Evolutionary conservation across 2,329 filamentous ascomycete genomes (phyloP), one percentile per base, ranked within the genome.

Genomic region (Coniochaeta sp.): DNA sequence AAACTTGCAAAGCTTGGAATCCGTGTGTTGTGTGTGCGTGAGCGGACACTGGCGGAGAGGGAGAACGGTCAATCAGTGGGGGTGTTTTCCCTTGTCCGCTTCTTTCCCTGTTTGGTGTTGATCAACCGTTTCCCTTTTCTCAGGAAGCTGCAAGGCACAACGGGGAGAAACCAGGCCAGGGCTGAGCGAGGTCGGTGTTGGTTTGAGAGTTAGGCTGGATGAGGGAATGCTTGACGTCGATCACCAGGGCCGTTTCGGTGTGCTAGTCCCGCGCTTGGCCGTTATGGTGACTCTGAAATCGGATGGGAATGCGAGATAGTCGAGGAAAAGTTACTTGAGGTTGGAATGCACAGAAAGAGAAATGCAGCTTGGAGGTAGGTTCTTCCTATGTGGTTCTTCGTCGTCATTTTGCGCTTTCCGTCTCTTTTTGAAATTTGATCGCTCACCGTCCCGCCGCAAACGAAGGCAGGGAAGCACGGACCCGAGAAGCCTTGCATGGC

Each of bases 191-290:
- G n/a, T 42, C 38, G 38, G 18, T 42, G 38, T 16, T 24, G 18
- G 38, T 42, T 42, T 42, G 38, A 42, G 20, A n/a, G 38, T 10
- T 16, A 42, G 20, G 38, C 38, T 42, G 38, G 26, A 42, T 42
- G n/a, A 16, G 38, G 38, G 18, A 42, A 42, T 40, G 38, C 38
- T 42, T 42, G 38, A 24, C 38, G 38, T 42, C 38, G 38, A 42
- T 42, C 38, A 42, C 38, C 38, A 42, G 18, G 22, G 9, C 38
- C 38, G 38, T 26, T 42, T 42, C 38, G 18, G 38, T 42, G 38
- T 14, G 18, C 38, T 13, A 26, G 4, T 26, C 26, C 38, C 38
- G 38, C 20, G 38, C 20, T 24, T 22, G 20, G 14, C 4, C 38
- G 18, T 18, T 42, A n/a, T n/a, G n/a, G n/a, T n/a, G n/a, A n/a